These are phyloP conservation scores for Filobasidium floriforme DNA, from an alignment of 768 basidiomycete genomes.

Conservation along the genomic window DNA sequence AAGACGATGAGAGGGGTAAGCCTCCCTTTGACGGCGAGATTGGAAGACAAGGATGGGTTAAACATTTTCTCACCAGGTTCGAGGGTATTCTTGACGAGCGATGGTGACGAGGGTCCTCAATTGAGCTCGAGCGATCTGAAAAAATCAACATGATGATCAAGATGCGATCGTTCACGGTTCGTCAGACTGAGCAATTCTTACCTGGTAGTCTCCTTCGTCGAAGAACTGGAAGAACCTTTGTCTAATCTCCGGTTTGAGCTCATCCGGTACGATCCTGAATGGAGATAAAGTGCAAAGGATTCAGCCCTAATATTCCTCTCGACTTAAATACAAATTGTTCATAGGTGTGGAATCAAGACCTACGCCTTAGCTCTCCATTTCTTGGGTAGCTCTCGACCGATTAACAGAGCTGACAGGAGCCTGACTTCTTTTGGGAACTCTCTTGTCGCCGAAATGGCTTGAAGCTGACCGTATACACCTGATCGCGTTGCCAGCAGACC, in stretches of 20 bases:
- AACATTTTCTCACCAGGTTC: slow-evolving; percentile 24
- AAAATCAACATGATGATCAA: too few species aligned
- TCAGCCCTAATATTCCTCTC: slow-evolving; percentile 18
- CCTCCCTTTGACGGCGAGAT: background rate
- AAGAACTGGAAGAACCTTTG: slow-evolving; percentile 40
- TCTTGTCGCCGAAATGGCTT: slow-evolving; percentile 31
- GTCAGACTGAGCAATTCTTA: too few species aligned
- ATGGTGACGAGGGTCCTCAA: slow-evolving; percentile 36
- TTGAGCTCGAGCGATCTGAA: slow-evolving; percentile 42
- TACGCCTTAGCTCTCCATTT: slow-evolving; percentile 44
- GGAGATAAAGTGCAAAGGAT: background rate
- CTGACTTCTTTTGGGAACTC: slow-evolving; percentile 33
- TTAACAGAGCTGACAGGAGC: slow-evolving; percentile 35
- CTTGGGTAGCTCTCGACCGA: slow-evolving; percentile 41
- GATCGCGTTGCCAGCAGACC: background rate
- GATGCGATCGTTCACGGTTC: too few species aligned
- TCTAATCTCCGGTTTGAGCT: slow-evolving; percentile 36
- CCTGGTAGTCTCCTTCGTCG: slow-evolving; percentile 36
- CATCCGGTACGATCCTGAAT: slow-evolving; percentile 31
- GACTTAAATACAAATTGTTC: background rate
- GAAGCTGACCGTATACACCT: slow-evolving; percentile 39
- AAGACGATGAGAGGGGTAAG: background rate
- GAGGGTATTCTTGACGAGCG: slow-evolving; percentile 39
- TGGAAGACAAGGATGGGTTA: background rate
- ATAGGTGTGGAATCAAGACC: background rate